phyloP scores from a whole-genome alignment of 2,329 filamentous ascomycete genomes.

The Diplodia corticola region DNA sequence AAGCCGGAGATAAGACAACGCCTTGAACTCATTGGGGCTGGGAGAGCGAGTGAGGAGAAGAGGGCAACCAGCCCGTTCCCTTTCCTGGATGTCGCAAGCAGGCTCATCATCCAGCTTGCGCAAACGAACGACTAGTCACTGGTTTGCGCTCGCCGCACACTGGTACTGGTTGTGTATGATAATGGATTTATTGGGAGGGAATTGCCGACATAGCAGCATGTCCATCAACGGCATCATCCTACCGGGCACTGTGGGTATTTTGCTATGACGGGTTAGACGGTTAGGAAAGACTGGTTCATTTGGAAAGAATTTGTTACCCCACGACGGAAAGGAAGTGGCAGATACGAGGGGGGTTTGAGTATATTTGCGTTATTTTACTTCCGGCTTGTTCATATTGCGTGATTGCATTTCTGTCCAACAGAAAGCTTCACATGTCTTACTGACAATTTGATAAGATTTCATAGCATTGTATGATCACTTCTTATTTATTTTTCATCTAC shows the following conservation, averaged over 20 bases:
- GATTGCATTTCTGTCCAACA: not conserved
- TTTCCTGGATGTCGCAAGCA: slow-evolving; percentile 89
- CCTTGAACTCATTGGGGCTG: slow-evolving; percentile 46
- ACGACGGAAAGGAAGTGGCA: not conserved
- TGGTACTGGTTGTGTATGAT: not conserved
- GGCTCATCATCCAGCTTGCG: slow-evolving; percentile 91
- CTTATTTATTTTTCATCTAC: not conserved
- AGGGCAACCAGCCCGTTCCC: slow-evolving; percentile 93
- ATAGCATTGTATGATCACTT: slow-evolving; percentile 1
- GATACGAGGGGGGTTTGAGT: not conserved
- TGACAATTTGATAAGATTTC: not conserved
- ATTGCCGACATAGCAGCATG: not conserved
- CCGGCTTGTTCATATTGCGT: not conserved
- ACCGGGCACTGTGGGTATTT: not conserved
- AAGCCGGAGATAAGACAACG: slow-evolving; percentile 39
- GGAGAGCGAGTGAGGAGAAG: slow-evolving; percentile 73
- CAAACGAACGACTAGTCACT: slow-evolving; percentile 34
- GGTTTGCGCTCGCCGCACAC: not conserved
- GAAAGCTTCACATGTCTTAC: not conserved
- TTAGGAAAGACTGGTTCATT: slow-evolving; percentile 3
- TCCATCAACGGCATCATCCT: not conserved
- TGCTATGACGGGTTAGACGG: slow-evolving; percentile 4
- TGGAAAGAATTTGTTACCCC: slow-evolving; percentile 11
- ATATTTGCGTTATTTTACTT: not conserved
- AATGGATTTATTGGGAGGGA: not conserved